Base-by-base conservation (phyloP, 208 protist genomes). In the Balamuthia mandrillaris region DNA sequence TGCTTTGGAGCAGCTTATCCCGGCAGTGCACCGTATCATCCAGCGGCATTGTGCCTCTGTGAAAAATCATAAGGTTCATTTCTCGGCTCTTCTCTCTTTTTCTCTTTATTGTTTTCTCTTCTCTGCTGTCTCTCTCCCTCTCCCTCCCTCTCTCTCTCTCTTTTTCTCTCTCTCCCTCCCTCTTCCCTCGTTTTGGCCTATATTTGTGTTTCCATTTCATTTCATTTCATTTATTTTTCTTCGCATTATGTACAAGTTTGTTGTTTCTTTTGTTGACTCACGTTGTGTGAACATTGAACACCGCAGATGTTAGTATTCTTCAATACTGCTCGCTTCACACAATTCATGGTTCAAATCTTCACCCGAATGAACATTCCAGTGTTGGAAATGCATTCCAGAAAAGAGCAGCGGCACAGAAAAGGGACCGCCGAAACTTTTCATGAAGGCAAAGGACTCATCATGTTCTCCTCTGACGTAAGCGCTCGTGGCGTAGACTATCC, bases 361-460 rank as follows among this genome's bases (percentile, higher is more conserved):
- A 99, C 99, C 92, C 27, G 60, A 3, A 98, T 99, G 77, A 96
- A 99, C 90, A 94, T 99, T 35, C 97, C 98, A 6, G 98, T 98
- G 49, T 91, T 99, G 44, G 97, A 97, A 37, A 97, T 99, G 81
- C 98, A 99, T 74, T 98, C 98, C 35, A 97, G 98, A 85, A 96
- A 99, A 91, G 99, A 99, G 91, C 98, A 99, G 92, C 93, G 97
- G 81, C 97, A 99, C 92, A 95, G 98, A 61, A 99, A 98, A 16
- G 94, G 93, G 29, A 99, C 97, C 29, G 99, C 99, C 92, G 98
- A 99, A 92, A 96, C 99, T 93, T 99, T 99, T 88, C 98, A 96
- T 91, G 98, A 99, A 83, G 96, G 96, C 0, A 91, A 97, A 18
- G 95, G 88, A 47, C 98, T 98, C 37, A 98, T 99, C 29, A 95